Evolutionary conservation across 495 filamentous ascomycete species (phyloP), one percentile per base, ranked within the genome.

Genomic region (Rostrohypoxylon terebratum): DNA sequence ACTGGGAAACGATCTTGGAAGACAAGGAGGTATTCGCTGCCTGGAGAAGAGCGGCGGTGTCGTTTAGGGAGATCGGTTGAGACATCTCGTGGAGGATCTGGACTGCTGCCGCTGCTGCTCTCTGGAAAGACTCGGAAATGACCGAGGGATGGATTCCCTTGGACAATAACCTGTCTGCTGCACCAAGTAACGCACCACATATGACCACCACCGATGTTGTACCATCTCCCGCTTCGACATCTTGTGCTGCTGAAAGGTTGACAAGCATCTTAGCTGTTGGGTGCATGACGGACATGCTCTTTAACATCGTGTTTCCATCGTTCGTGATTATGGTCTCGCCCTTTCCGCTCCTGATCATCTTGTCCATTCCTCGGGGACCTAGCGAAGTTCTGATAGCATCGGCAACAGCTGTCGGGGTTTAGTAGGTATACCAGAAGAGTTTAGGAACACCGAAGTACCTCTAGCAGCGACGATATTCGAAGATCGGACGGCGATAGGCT

Each of bases 321-420:
- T 99, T 99, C 73, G 95, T 98, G 81, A 99, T 99, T 77, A 98
- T 95, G 50, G 96, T 98, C 79, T 96, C 90, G 81, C 96, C 96
- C 79, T 94, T 97, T 72, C 94, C 92, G 28, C 92, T 96, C 88
- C 96, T 91, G 71, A 99, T 98, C 96, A 99, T 99, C 86, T 99
- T 99, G 83, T 99, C 96, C 94, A 97, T 97, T 58, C 84, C 85
- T 78, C 86, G 77, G 71, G 86, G 85, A 45, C 85, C 86, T 40
- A 86, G 75, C 45, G 83, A 88, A 54, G 93, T 97, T 84, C 96
- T 88, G 79, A 99, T 96, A 71, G 96, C 96, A 89, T 99, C 96
- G 77, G 96, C 89, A 74, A 99, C 94, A 77, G 96, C 96, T 95
- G 69, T 62, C 51, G 58, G 63, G 50, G 44, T 71, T 73, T 73